phyloP scores from a whole-genome alignment of 768 basidiomycete species.

The Coprinopsis marcescibilis region DNA sequence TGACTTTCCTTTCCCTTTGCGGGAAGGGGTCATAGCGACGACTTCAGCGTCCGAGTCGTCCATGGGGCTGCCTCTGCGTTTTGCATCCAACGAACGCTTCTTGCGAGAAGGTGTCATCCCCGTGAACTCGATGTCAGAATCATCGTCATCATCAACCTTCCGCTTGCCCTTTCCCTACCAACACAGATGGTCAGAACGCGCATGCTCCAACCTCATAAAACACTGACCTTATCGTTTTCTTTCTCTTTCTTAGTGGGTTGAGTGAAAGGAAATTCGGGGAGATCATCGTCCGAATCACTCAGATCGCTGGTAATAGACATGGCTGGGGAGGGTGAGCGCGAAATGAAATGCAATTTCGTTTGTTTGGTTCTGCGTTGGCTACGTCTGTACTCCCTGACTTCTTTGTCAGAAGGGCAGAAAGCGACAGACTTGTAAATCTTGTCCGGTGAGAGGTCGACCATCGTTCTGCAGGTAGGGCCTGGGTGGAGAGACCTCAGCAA shows the following conservation, averaged over 20 bases:
- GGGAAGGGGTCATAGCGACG: background rate
- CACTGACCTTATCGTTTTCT: background rate
- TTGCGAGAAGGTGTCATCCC: background rate
- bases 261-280: slow-evolving; percentile 35
- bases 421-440: slow-evolving; percentile 58
- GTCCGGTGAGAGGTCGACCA: slow-evolving; percentile 45
- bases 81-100: too few relatives aligned
- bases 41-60: background rate
- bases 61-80: too few relatives aligned
- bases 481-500: background rate
- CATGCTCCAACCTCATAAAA: background rate
- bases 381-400: slow-evolving; percentile 36
- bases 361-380: slow-evolving; percentile 26
- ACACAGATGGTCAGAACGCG: background rate
- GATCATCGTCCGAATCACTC: slow-evolving; percentile 45
- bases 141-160: slow-evolving; percentile 15
- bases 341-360: slow-evolving; percentile 16
- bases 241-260: slow-evolving; percentile 1
- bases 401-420: slow-evolving; percentile 63
- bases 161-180: slow-evolving; percentile 23
- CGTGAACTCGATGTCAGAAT: slow-evolving; percentile 21
- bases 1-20: background rate
- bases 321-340: slow-evolving; percentile 22
- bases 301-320: slow-evolving; percentile 23
- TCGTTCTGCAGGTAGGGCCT: slow-evolving; percentile 68